Evolutionary conservation across 495 filamentous ascomycete genomes (phyloP).

Genomic region (Xylaria bambusicola): DNA sequence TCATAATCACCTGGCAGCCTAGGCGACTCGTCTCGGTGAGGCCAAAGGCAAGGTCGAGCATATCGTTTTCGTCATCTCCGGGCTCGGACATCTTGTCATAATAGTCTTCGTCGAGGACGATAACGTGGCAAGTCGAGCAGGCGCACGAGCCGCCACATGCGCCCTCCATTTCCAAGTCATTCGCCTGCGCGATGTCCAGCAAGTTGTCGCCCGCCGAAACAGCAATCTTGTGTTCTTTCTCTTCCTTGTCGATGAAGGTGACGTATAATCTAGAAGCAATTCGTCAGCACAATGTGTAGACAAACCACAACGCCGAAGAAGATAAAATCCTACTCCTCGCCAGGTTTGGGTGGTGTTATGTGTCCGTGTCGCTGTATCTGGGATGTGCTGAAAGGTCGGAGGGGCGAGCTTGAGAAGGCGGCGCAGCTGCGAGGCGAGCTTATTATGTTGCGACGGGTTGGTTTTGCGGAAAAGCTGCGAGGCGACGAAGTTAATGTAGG

Average conservation of each 20-base stretch:
- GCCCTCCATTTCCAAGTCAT: conserved; percentile 98
- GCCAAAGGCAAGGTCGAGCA: conserved; percentile 95
- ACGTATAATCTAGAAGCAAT: conserved; percentile 68
- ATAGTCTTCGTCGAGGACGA: conserved; percentile 77
- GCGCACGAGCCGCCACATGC: conserved; percentile 96
- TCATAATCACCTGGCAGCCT: conserved; percentile 94
- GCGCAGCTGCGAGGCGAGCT: background rate
- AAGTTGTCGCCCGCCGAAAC: conserved; percentile 87
- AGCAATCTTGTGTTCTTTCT: conserved; percentile 68
- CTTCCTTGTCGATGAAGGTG: conserved; percentile 95
- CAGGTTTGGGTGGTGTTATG: conserved; percentile 78
- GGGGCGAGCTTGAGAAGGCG: conserved; percentile 14
- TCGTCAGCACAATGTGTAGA: conserved; percentile 5
- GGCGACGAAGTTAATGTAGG: background rate
- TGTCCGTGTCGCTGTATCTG: conserved; percentile 69
- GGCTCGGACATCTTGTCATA: conserved; percentile 93
- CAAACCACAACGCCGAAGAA: conserved; percentile 5
- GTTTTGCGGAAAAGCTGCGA: conserved; percentile 4
- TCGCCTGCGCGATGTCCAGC: conserved; percentile 88
- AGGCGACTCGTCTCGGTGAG: conserved; percentile 94
- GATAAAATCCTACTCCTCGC: conserved; percentile 78
- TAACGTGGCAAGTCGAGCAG: conserved; percentile 96
- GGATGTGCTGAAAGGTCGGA: conserved; percentile 69
- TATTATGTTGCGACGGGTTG: conserved; percentile 1
- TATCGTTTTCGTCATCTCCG: conserved; percentile 97